These are phyloP conservation scores for Colletotrichum sp. DNA, from an alignment of 2,329 filamentous ascomycete genomes.

Conservation along the genomic window DNA sequence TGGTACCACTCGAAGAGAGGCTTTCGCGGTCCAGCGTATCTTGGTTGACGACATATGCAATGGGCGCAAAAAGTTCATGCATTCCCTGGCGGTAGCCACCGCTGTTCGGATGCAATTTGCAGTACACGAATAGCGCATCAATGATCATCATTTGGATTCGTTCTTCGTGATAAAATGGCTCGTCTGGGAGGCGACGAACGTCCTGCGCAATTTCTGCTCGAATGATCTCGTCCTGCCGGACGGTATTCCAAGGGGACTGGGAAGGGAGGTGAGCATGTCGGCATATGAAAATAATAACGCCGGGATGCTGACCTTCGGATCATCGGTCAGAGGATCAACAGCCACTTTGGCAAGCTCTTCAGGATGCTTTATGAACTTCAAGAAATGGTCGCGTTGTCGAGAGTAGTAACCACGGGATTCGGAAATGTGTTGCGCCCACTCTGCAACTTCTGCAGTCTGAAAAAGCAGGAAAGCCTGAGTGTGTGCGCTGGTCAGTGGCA, in stretches of 20 bases:
- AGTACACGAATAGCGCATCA: conserved; percentile 92
- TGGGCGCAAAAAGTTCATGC: conserved; percentile 92
- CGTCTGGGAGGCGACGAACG: conserved; percentile 91
- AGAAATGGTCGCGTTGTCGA: conserved; percentile 73
- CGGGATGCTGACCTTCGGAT: conserved; percentile 55
- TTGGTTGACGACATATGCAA: conserved; percentile 82
- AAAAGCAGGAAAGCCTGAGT: conserved; percentile 80
- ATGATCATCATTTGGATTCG: conserved; percentile 80
- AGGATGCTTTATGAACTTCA: conserved; percentile 84
- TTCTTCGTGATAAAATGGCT: conserved; percentile 84
- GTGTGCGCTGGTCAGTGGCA: conserved; percentile 10
- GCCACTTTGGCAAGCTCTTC: conserved; percentile 75
- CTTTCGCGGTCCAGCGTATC: conserved; percentile 71
- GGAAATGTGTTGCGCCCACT: conserved; percentile 72
- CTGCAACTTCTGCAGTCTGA: conserved; percentile 64
- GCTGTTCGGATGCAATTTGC: conserved; percentile 85
- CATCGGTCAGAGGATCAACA: conserved; percentile 86
- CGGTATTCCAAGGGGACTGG: conserved; percentile 90
- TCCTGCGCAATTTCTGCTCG: conserved; percentile 93
- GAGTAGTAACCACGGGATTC: conserved; percentile 78
- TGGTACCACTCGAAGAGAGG: conserved; percentile 32
- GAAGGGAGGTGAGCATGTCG: conserved; percentile 39
- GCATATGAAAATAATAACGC: neutral
- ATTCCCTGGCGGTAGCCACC: conserved; percentile 97
- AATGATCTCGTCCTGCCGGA: conserved; percentile 82